Evolutionary conservation across 305 asterid genomes (phyloP).

Genomic region (Fraxinus ornus): DNA sequence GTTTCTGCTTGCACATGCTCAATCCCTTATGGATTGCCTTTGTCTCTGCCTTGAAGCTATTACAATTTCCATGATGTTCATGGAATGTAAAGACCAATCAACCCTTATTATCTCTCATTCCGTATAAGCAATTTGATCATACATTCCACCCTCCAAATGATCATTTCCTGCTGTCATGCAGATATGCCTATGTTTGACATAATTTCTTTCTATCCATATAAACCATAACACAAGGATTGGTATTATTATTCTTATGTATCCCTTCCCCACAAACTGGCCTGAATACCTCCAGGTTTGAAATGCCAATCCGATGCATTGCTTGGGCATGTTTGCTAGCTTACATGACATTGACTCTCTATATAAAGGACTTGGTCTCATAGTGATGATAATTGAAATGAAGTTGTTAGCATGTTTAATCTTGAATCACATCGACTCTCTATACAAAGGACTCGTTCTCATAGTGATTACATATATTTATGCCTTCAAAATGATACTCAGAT

Average conservation of each 20-base stretch:
- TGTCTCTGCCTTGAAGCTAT: not conserved
- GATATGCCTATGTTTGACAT: not conserved
- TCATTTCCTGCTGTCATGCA: not conserved
- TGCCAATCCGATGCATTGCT: not conserved
- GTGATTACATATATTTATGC: not conserved
- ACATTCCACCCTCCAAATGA: not conserved
- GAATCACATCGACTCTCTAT: not conserved
- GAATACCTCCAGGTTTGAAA: not conserved
- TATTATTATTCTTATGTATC: not conserved
- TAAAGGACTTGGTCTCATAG: not conserved
- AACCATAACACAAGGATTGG: not conserved
- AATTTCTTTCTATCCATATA: not conserved
- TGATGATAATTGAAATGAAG: not conserved
- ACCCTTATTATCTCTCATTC: not conserved
- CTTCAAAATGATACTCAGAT: not conserved
- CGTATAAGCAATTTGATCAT: not conserved
- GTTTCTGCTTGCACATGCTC: not conserved
- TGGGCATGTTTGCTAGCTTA: not conserved
- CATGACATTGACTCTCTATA: not conserved
- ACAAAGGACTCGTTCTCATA: not conserved
- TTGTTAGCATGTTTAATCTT: not conserved
- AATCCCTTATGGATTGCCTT: not conserved
- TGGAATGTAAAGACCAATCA: not conserved
- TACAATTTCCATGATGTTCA: not conserved
- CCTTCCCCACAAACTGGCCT: not conserved